These are phyloP conservation scores for Penicillium pulvis DNA, from an alignment of 495 filamentous ascomycete species.

Conservation along the genomic window DNA sequence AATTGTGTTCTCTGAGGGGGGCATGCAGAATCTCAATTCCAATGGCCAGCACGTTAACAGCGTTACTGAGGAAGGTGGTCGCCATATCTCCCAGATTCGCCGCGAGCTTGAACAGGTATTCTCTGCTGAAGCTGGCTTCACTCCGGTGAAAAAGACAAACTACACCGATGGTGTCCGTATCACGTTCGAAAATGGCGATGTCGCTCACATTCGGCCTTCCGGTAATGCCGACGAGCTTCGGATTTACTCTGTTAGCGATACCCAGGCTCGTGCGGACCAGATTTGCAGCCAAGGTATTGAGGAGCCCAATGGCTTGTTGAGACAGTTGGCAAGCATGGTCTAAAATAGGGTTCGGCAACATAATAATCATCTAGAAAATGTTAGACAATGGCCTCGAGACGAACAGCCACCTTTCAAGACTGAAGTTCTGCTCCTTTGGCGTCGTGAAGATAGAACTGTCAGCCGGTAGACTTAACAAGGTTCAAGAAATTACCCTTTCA, in stretches of 20 bases:
- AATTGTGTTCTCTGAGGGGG: not conserved
- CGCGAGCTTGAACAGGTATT: constrained; percentile 23
- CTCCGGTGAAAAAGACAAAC: constrained; percentile 20
- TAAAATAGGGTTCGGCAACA: constrained; percentile 3
- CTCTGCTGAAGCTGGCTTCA: constrained; percentile 22
- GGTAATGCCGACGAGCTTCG: constrained; percentile 34
- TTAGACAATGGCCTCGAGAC: not conserved
- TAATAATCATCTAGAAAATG: not conserved
- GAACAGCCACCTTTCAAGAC: too few species aligned
- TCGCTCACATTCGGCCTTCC: constrained; percentile 33
- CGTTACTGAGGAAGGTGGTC: not conserved
- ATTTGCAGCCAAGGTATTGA: constrained; percentile 22
- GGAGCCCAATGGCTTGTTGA: constrained; percentile 27
- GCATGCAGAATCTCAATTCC: not conserved
- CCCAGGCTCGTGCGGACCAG: constrained; percentile 26
- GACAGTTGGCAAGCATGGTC: constrained; percentile 21
- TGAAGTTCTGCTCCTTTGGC: too few species aligned
- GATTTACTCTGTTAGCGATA: constrained; percentile 29
- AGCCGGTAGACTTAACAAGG: too few species aligned
- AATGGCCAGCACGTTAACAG: not conserved
- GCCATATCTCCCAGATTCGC: constrained; percentile 11
- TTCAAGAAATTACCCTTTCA: too few species aligned
- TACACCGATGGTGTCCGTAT: constrained; percentile 32
- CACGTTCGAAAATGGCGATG: constrained; percentile 27
- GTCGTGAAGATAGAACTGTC: too few species aligned